Evolutionary conservation across 345 rosid species (phyloP), one percentile per base, ranked within the genome.

Genomic region (Garcia nutans): DNA sequence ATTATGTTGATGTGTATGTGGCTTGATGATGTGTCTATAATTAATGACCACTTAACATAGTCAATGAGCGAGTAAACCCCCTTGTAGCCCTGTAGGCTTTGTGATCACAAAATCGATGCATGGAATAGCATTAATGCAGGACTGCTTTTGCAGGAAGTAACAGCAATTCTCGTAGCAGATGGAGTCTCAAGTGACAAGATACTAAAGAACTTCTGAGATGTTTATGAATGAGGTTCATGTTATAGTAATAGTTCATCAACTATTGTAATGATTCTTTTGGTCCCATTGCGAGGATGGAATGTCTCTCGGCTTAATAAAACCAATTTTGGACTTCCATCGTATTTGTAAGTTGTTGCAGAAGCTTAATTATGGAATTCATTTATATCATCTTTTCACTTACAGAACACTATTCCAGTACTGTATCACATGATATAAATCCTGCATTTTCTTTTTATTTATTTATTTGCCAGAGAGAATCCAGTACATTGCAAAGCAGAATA

Each of bases 161-260:
- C 93, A n/a, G 77, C 92, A 52, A 84, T 91, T 59, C 95, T 96
- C 33, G 83, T 86, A 61, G 92, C 86, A 3, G 97, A 84, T 72
- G 99, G 98, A 56, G 89, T 96, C 67, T 82, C 91, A 6, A 81
- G 78, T 6, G 93, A 87, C 76, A 92, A 86, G 86, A 85, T 96
- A 76, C 86, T 96, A 65, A 89, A 85, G 92, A 96, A 93, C 86
- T 96, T 96, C 83, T 96, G 90, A 93, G 57, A 66, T 11, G 28
- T 37, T 65, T 65, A 26, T 22, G n/a, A 12, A 60, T 19, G 47
- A 54, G 71, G 26, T 81, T 74, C 50, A 8, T 81, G 86, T 84
- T 86, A 82, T 84, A 76, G 60, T 50, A 58, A 83, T 55, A 65
- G 62, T 60, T 74, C 57, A 76, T 70, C 28, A 37, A 65, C 68